These are phyloP conservation scores for Aspergillus leporis DNA, from an alignment of 495 filamentous ascomycete genomes.

Conservation along the genomic window DNA sequence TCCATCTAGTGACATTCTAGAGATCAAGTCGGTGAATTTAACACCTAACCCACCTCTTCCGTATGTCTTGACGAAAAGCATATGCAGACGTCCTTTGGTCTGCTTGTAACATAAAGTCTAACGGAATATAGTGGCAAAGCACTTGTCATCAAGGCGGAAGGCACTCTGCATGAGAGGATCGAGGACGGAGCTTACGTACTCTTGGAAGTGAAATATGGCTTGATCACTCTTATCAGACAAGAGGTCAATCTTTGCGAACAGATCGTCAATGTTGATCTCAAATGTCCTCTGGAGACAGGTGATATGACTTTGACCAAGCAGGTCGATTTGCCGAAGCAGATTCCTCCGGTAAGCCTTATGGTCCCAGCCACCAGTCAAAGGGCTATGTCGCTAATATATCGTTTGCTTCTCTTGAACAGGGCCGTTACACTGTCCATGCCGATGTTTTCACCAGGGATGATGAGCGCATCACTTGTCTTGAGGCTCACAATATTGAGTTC, in stretches of 20 bases:
- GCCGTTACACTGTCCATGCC: constrained; percentile 83
- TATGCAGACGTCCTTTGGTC: not conserved
- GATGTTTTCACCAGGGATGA: constrained; percentile 74
- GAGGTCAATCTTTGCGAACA: constrained; percentile 83
- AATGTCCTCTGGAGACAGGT: constrained; percentile 84
- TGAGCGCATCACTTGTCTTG: constrained; percentile 78
- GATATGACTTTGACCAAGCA: constrained; percentile 70
- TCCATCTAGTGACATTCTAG: constrained; percentile 61
- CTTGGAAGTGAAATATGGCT: constrained; percentile 84
- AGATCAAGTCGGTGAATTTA: constrained; percentile 78
- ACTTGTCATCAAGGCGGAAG: constrained; percentile 77
- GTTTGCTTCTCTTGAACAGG: constrained; percentile 50
- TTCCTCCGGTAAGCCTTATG: constrained; percentile 75
- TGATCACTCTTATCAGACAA: constrained; percentile 84
- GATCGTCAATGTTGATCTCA: constrained; percentile 79
- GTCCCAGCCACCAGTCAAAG: not conserved
- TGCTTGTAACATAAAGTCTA: constrained; percentile 8
- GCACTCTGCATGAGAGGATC: constrained; percentile 66
- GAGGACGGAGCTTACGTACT: constrained; percentile 76
- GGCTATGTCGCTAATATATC: not conserved
- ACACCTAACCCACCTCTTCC: constrained; percentile 81
- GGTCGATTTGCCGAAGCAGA: constrained; percentile 80
- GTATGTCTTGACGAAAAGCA: constrained; percentile 55
- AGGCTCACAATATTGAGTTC: constrained; percentile 52
- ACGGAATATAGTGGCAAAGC: constrained; percentile 62